A percentile compares a stretch with the other conserved stretches of the same genome.
Evolutionary conservation across 2,329 filamentous ascomycete species (phyloP).

Genomic region (Colletotrichum ledebouriae): DNA sequence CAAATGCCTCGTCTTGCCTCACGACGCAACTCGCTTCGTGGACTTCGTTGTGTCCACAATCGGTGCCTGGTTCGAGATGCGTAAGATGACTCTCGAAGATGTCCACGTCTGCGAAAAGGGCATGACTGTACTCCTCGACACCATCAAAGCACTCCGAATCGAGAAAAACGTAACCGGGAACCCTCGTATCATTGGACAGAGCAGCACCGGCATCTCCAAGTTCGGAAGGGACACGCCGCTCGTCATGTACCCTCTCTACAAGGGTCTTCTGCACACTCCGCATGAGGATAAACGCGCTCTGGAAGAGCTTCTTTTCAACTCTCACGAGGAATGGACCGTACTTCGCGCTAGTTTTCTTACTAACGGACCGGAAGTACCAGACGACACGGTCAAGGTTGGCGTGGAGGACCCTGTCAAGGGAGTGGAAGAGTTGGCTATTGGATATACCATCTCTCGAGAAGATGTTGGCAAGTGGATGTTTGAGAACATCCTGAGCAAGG

Average conservation of each 20-base stretch:
- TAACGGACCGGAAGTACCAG: conserved; percentile 45
- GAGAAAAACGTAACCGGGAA: conserved; percentile 42
- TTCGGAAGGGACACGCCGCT: conserved; percentile 57
- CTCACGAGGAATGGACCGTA: conserved; percentile 49
- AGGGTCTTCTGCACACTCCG: conserved; percentile 52
- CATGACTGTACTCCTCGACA: conserved; percentile 57
- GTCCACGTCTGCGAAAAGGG: conserved; percentile 62
- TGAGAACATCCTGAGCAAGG: conserved; percentile 50
- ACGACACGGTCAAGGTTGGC: conserved; percentile 47
- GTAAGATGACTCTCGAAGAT: conserved; percentile 57
- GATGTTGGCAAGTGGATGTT: conserved; percentile 59
- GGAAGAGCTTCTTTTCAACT: conserved; percentile 54
- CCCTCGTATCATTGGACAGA: conserved; percentile 56
- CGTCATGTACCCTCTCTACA: conserved; percentile 57
- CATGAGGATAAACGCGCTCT: conserved; percentile 61
- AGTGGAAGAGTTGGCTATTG: conserved; percentile 53
- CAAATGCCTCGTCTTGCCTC: conserved; percentile 51
- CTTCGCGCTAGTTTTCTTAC: conserved; percentile 51
- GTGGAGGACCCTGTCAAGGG: conserved; percentile 52
- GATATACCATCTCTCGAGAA: conserved; percentile 57
- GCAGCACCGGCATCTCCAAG: conserved; percentile 58
- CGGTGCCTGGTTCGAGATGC: conserved; percentile 53
- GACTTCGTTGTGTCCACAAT: conserved; percentile 63
- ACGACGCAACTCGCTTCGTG: conserved; percentile 52
- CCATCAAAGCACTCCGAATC: conserved; percentile 51